A percentile compares a stretch with the other conserved stretches of the same genome.
phyloP scores from a whole-genome alignment of 2,329 filamentous ascomycete genomes.

The Alternaria panax region DNA sequence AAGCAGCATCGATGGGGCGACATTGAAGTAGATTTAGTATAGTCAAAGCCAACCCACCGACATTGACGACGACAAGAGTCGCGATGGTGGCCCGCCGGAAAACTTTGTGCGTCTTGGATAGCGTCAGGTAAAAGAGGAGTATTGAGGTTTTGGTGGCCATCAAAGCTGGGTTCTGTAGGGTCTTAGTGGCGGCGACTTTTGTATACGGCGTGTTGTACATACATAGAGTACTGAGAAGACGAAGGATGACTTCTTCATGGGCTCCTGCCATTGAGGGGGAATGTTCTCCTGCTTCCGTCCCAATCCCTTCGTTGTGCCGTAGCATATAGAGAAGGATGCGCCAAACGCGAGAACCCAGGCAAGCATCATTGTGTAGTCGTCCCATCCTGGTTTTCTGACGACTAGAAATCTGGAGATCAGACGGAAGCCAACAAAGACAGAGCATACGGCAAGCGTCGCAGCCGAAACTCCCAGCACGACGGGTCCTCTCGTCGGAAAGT shows the following conservation, averaged over 20 bases:
- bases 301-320: conserved; percentile 69
- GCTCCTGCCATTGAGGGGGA: conserved; percentile 54
- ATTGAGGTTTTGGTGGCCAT: conserved; percentile 96
- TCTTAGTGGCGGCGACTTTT: conserved; percentile 22
- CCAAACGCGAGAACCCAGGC: conserved; percentile 79
- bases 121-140: conserved; percentile 84
- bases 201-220: conserved; percentile 30
- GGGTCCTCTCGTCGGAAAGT: conserved; percentile 39
- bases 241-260: conserved; percentile 66
- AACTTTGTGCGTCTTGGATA: conserved; percentile 79
- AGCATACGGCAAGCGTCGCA: conserved; percentile 71
- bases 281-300: conserved; percentile 73
- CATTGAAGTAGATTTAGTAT: conserved; percentile 91
- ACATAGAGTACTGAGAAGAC: conserved; percentile 68
- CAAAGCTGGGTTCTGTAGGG: conserved; percentile 77
- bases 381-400: conserved; percentile 73
- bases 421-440: conserved; percentile 76
- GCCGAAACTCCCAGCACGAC: conserved; percentile 74
- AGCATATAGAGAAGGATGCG: conserved; percentile 71
- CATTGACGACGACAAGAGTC: conserved; percentile 78
- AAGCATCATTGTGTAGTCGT: conserved; percentile 81
- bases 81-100: conserved; percentile 84
- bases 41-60: conserved; percentile 79
- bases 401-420: conserved; percentile 76
- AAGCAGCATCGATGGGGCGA: conserved; percentile 74